Evolutionary conservation across 2,329 filamentous ascomycete species (phyloP).

Genomic region (Amesomyces nigricolor): DNA sequence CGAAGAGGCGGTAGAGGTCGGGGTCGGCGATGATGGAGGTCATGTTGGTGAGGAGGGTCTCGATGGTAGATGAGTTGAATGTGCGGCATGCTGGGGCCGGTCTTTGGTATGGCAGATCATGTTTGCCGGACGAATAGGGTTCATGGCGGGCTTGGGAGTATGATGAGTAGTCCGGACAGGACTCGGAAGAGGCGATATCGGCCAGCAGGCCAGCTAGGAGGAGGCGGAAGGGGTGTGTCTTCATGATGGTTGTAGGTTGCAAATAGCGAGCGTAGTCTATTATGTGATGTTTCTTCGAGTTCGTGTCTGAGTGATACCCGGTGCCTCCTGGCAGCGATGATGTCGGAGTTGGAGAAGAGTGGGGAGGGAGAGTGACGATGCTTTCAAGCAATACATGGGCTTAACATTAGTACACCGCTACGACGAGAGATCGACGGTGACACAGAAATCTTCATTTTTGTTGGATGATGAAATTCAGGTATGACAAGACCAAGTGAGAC

Average conservation of each 20-base stretch:
- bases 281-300: no score
- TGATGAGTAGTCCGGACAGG: conserved; percentile 59
- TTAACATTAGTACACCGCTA: background rate
- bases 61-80: conserved; percentile 70
- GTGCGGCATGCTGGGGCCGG: conserved; percentile 72
- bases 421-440: conserved; percentile 1
- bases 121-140: conserved; percentile 70
- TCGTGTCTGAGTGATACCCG: no score
- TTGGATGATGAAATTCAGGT: background rate
- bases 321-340: background rate
- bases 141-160: conserved; percentile 56
- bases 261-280: no score
- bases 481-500: background rate
- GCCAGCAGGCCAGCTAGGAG: background rate
- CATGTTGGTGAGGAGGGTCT: conserved; percentile 67
- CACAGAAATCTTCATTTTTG: conserved; percentile 5
- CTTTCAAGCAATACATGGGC: background rate
- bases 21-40: conserved; percentile 66
- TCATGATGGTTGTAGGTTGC: background rate
- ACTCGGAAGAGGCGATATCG: conserved; percentile 3
- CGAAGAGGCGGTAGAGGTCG: conserved; percentile 65
- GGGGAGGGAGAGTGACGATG: background rate
- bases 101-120: conserved; percentile 74
- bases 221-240: background rate
- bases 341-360: background rate